Evolutionary conservation across 768 basidiomycete species (phyloP).

Genomic region (Boletus huronensis): DNA sequence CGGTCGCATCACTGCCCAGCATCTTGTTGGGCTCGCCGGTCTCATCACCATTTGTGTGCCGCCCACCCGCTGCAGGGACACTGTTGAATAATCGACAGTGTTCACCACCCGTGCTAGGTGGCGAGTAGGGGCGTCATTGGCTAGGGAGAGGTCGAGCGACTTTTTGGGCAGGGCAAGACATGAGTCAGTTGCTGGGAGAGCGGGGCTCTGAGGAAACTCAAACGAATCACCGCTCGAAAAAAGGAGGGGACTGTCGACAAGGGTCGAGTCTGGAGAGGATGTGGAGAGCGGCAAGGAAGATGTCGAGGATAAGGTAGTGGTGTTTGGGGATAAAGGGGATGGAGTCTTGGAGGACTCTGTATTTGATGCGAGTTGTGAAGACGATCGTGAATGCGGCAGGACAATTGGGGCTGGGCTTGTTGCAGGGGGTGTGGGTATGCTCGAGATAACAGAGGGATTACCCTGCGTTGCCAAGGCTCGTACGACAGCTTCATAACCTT

Average conservation of each 20-base stretch:
- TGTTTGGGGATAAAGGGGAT: slow-evolving; percentile 21
- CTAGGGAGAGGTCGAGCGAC: slow-evolving; percentile 34
- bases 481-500: slow-evolving; percentile 77
- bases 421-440: slow-evolving; percentile 13
- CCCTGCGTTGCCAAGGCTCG: slow-evolving; percentile 67
- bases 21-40: slow-evolving; percentile 17
- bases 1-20: slow-evolving; percentile 27
- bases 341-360: slow-evolving; percentile 20
- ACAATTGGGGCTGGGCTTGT: slow-evolving; percentile 9
- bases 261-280: slow-evolving; percentile 40
- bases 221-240: slow-evolving; percentile 24
- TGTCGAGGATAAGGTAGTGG: slow-evolving; percentile 31
- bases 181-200: slow-evolving; percentile 34
- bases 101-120: slow-evolving; percentile 98
- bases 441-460: slow-evolving; percentile 24
- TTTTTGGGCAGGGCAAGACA: slow-evolving; percentile 21
- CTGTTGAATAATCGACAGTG: slow-evolving; percentile 51
- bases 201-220: slow-evolving; percentile 38
- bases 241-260: slow-evolving; percentile 32
- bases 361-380: slow-evolving; percentile 21
- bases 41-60: slow-evolving; percentile 31
- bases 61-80: slow-evolving; percentile 95
- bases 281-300: slow-evolving; percentile 40
- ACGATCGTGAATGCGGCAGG: slow-evolving; percentile 21
- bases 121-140: slow-evolving; percentile 69